phyloP scores from a whole-genome alignment of 306 rosid genomes.

The Cucumis melo region DNA sequence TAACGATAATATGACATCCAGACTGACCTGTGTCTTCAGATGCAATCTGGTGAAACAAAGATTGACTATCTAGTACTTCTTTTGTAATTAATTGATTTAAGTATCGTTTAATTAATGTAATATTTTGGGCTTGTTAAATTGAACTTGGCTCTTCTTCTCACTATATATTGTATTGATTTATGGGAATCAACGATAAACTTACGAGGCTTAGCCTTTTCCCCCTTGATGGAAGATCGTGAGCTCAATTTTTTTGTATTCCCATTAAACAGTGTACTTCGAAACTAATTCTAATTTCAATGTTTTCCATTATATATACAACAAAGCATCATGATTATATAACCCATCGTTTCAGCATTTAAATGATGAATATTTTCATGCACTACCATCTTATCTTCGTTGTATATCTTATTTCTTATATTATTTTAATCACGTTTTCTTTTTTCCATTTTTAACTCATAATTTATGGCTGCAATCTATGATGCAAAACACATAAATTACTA shows the following conservation, averaged over 20 bases:
- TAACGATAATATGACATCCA: slow-evolving; percentile 23
- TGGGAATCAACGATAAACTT: too few relatives aligned
- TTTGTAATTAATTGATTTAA: too few relatives aligned
- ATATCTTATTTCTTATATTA: not conserved
- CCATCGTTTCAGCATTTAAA: slow-evolving; percentile 42
- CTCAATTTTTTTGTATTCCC: not conserved
- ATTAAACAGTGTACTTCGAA: not conserved
- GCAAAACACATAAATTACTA: slow-evolving; percentile 9
- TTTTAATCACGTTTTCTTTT: not conserved
- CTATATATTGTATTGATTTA: too few relatives aligned
- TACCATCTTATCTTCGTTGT: slow-evolving; percentile 66
- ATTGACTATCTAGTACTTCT: slow-evolving; percentile 23
- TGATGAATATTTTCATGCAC: slow-evolving; percentile 68
- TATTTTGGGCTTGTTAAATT: too few relatives aligned
- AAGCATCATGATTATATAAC: slow-evolving; percentile 35
- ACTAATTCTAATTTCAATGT: too few relatives aligned
- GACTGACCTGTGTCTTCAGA: slow-evolving; percentile 16
- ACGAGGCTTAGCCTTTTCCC: not conserved
- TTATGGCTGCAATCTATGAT: slow-evolving; percentile 28
- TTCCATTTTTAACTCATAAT: not conserved
- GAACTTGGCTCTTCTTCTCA: too few relatives aligned
- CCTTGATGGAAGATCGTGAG: not conserved
- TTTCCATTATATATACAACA: not conserved
- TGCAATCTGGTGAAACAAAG: slow-evolving; percentile 13
- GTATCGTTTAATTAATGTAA: too few relatives aligned